A percentile compares a stretch with the other conserved stretches of the same genome.
These are phyloP conservation scores for Biscutella laevigata DNA, from an alignment of 441 rosid species.

Conservation along the genomic window DNA sequence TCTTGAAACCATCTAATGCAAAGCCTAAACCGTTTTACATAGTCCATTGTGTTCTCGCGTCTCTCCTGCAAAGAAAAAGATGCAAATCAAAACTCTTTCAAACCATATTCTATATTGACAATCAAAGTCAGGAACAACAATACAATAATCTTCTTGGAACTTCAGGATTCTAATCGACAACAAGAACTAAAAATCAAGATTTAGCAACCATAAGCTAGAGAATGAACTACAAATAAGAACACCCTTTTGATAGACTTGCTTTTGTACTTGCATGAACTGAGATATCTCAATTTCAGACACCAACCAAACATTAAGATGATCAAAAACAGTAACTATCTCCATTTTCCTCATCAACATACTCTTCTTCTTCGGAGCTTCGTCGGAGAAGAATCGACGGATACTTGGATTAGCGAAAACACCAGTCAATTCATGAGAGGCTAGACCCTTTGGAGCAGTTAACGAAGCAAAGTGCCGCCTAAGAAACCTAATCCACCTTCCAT, in stretches of 20 bases:
- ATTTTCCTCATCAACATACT: slow-evolving; percentile 59
- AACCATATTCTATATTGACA: background rate
- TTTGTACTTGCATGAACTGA: slow-evolving; percentile 7
- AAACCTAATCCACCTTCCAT: slow-evolving; percentile 40
- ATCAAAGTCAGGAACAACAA: background rate
- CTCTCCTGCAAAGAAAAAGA: slow-evolving; percentile 42
- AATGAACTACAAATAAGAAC: background rate
- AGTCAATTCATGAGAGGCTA: slow-evolving; percentile 29
- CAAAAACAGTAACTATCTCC: too few species aligned
- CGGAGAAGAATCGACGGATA: slow-evolving; percentile 35
- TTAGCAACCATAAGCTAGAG: background rate
- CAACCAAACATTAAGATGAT: background rate
- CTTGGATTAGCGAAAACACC: slow-evolving; percentile 40
- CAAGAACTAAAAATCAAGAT: background rate
- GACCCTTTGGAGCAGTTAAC: slow-evolving; percentile 30
- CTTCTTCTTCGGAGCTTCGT: slow-evolving; percentile 60
- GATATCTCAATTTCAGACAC: slow-evolving; percentile 10
- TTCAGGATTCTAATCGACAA: background rate
- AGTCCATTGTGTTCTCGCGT: slow-evolving; percentile 55
- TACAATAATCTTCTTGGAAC: background rate
- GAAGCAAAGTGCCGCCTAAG: slow-evolving; percentile 53
- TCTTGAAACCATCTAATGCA: slow-evolving; percentile 73
- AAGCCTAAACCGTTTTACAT: slow-evolving; percentile 54
- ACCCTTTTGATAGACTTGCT: background rate
- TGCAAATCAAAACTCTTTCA: background rate